Base-by-base conservation (phyloP, 306 rosid genomes). In the Pyrus pyrifolia region DNA sequence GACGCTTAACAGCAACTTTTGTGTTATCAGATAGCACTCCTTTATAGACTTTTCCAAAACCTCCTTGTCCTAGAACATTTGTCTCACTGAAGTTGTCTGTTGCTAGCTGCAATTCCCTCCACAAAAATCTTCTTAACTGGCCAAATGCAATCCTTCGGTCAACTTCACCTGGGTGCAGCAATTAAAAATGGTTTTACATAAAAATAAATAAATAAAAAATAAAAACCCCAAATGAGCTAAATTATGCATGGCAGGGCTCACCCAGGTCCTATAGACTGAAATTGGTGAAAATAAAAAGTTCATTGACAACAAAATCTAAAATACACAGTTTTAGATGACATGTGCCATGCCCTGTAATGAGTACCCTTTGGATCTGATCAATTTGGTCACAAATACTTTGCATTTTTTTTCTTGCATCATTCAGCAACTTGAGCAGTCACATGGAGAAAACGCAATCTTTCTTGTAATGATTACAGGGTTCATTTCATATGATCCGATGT, bases 11-110 rank as follows among this genome's bases (percentile, higher is more conserved):
- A 31, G 99, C 99, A 85, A 96, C 87, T 86, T 93, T 92, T 67
- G 93, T 91, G 82, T 78, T 82, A 86, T 96, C 98, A 73, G 88
- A 76, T 57, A 96, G 90, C 81, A 96, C 98, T 71, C 99, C 99
- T 85, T 89, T 96, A 76, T 96, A 96, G 75, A 96, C 98, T 86
- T 92, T 96, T 82, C 99, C 99, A 82, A 96, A 96, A 80, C 99
- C 99, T 82, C 99, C 99, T 84, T 92, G 99, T 73, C 99, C 99
- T 73, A 96, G 64, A 81, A 96, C 98, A 81, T 91, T 89, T 86
- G 88, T 91, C 83, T 96, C 98, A 49, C 87, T 91, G 82, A 96
- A 96, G 77, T 82, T 88, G 82, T 96, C 98, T 9, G 99, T 92
- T 61, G 99, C 98, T 57, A 92, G 68, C 85, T 92, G 99, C 72